Conservation (phyloP, 768 basidiomycete genomes). For the Lepiota subincarnata region DNA sequence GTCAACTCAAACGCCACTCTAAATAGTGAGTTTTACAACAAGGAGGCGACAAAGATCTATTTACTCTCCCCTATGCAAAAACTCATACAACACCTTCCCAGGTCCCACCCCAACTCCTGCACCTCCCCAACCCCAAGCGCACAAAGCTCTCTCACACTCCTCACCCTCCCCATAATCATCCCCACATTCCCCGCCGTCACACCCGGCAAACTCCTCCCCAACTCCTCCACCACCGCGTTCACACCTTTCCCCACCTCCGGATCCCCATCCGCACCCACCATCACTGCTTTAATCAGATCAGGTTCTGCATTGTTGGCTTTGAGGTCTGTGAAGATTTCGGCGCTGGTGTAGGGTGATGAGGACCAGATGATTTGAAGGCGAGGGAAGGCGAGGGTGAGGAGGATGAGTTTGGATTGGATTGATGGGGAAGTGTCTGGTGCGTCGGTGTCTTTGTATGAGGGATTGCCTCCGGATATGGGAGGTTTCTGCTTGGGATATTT, state of each 20-base stretch:
- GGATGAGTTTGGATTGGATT: conserved; percentile 90
- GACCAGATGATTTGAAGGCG: conserved; percentile 96
- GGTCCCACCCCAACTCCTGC: conserved; percentile 73
- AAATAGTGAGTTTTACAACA: too few species aligned
- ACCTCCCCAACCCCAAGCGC: conserved; percentile 56
- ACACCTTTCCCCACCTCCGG: conserved; percentile 62
- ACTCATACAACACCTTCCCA: conserved; percentile 76
- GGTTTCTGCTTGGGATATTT: conserved; percentile 59
- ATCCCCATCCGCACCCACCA: conserved; percentile 78
- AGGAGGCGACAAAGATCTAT: too few species aligned
- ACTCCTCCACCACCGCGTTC: conserved; percentile 76
- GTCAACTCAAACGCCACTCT: too few species aligned
- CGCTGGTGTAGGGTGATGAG: conserved; percentile 88
- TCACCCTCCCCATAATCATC: conserved; percentile 79
- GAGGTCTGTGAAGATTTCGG: conserved; percentile 90
- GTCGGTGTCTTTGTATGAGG: conserved; percentile 18
- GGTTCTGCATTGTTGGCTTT: conserved; percentile 81
- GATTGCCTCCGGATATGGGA: not conserved
- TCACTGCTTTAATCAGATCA: conserved; percentile 67
- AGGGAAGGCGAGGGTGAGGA: conserved; percentile 87
- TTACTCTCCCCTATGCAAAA: conserved; percentile 70
- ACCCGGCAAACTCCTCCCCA: conserved; percentile 79
- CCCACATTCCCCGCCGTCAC: conserved; percentile 80
- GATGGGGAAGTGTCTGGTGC: conserved; percentile 35
- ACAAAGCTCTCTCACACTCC: conserved; percentile 72